Percentiles rank a stretch among this genome's conserved stretches.
phyloP scores from a whole-genome alignment of 768 basidiomycete species.

The Cystoderma amianthinum region DNA sequence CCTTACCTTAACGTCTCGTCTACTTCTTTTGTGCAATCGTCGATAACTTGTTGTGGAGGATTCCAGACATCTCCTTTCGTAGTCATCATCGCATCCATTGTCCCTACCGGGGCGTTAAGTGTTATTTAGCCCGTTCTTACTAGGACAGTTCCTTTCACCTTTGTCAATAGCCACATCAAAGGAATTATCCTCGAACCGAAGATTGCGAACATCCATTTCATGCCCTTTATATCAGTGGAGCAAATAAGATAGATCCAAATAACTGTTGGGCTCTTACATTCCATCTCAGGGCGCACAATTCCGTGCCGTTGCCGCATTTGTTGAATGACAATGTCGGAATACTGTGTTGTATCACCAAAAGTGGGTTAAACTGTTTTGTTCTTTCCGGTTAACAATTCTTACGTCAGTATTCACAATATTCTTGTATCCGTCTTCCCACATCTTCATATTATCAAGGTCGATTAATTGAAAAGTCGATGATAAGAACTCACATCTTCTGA shows the following conservation, averaged over 20 bases:
- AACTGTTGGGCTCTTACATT: conserved; percentile 37
- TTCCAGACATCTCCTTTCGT: conserved; percentile 81
- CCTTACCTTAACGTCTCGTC: conserved; percentile 65
- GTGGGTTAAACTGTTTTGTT: not conserved
- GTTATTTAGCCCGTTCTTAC: too few species aligned
- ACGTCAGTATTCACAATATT: conserved; percentile 80
- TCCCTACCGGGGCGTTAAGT: conserved; percentile 27
- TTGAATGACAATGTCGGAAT: conserved; percentile 68
- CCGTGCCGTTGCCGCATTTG: conserved; percentile 60
- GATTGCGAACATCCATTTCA: conserved; percentile 75
- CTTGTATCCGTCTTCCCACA: conserved; percentile 84
- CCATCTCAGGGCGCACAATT: conserved; percentile 53
- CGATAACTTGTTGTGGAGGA: conserved; percentile 64
- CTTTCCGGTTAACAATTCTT: conserved; percentile 12
- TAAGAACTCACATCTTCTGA: conserved; percentile 58
- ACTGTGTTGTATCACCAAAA: conserved; percentile 36
- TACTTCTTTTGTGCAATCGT: conserved; percentile 70
- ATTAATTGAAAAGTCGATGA: not conserved
- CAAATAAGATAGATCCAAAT: not conserved
- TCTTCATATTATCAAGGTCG: conserved; percentile 28
- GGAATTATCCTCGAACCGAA: conserved; percentile 49
- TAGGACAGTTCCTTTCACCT: too few species aligned
- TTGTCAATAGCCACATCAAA: conserved; percentile 87
- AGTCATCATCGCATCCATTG: conserved; percentile 90
- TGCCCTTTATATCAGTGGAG: conserved; percentile 42